Evolutionary conservation across 805 yeast genomes (phyloP), one percentile per base, ranked within the genome.

Genomic region (Schwanniomyces occidentalis): DNA sequence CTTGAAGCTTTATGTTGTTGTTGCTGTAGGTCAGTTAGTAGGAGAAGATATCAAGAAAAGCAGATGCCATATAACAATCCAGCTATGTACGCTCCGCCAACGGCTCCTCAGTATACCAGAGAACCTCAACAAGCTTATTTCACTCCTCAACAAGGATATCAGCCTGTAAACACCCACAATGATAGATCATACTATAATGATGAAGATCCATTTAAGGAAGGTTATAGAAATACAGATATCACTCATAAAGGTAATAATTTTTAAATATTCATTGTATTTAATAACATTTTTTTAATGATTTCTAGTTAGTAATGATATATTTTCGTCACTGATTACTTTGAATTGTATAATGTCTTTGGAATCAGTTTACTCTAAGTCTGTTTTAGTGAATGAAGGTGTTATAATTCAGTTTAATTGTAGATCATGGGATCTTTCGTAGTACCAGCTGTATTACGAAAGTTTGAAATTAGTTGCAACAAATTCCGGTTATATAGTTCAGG

Each of bases 1-100:
- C 59, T 42, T 61, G 82, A 44, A 47, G 78, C 49, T 41, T 62
- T 44, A 58, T 71, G 51, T 66, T 80, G 54, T 53, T 78, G 56
- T 70, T 80, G 67, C 70, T 58, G 71, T 47, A 34, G 66, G 15
- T 33, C 51, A 14, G 56, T 58, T 8, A 48, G 42, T 32, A 28
- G 39, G 24, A 38, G 39, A 24, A 27, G 42, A n/a, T 41, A 41
- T 14, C 34, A 16, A 19, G 19, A 30, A 6, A 45, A 44, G 19
- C 46, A 40, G n/a, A 30, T 41, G 40, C 40, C 51, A 53, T 57
- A 54, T 36, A 38, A 46, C 20, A 65, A 63, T 44, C 58, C 58
- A 13, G 54, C 60, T 35, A 63, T 65, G 69, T 65, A 65, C 16
- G 30, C 22, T 40, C 54, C 58, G 1, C 58, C 57, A 10, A 22